phyloP scores from a whole-genome alignment of 768 basidiomycete genomes.

The Phaeotremella skinneri region DNA sequence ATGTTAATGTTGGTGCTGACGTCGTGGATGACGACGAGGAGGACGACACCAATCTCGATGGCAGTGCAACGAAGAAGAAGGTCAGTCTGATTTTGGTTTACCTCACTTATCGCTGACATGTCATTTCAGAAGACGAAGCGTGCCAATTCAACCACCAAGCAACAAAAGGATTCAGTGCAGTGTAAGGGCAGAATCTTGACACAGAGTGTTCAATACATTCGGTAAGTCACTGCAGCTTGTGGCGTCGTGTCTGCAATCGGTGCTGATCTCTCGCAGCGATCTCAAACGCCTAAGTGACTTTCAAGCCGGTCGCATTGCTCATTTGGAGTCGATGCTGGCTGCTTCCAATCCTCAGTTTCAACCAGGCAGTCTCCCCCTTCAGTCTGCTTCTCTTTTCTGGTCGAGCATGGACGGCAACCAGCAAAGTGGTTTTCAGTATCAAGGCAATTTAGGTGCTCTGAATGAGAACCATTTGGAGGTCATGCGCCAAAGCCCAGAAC shows the following conservation, averaged over 20 bases:
- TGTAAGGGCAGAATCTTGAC: constrained; percentile 41
- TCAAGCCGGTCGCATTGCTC: constrained; percentile 30
- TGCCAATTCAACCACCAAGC: constrained; percentile 25
- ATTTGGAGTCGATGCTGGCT: constrained; percentile 31
- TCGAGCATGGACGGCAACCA: constrained; percentile 6
- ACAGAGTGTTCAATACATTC: constrained; percentile 41
- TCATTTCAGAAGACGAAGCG: constrained; percentile 28
- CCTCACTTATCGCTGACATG: background rate
- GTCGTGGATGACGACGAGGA: constrained; percentile 23
- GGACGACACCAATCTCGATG: constrained; percentile 27
- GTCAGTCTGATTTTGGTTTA: constrained; percentile 12
- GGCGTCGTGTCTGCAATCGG: background rate
- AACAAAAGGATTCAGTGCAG: constrained; percentile 31
- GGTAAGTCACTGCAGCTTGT: constrained; percentile 18
- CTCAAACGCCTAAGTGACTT: constrained; percentile 27
- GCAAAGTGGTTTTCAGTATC: constrained; percentile 1
- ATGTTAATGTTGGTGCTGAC: constrained; percentile 18
- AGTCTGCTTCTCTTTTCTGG: constrained; percentile 15
- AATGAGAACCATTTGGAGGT: constrained; percentile 22
- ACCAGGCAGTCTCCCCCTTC: background rate
- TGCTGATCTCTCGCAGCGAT: constrained; percentile 24
- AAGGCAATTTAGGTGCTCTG: constrained; percentile 5
- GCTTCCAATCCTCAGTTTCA: constrained; percentile 20
- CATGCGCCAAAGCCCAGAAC: constrained; percentile 38
- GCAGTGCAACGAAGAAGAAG: constrained; percentile 32